Evolutionary conservation across 139 green algal species (phyloP), one percentile per base, ranked within the genome.

Genomic region (Micractinium conductrix): DNA sequence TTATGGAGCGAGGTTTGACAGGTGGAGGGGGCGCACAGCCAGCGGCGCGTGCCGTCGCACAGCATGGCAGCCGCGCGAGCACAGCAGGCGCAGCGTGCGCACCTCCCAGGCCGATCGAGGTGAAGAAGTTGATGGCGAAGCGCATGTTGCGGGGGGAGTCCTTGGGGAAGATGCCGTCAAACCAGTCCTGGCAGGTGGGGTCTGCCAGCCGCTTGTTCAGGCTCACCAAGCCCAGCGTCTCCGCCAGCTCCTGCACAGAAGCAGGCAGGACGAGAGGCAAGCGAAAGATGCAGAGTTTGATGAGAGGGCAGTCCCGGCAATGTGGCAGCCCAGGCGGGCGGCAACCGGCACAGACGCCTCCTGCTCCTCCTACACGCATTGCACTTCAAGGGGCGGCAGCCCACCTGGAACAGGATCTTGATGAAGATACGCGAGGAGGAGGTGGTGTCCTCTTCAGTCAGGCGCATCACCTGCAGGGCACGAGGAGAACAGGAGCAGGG

Each of bases 81-180:
- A 24, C 70, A 69, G 58, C 58, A 74, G 10, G 21, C 16, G 40
- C 43, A 60, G 72, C 43, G 69, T 17, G n/a, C 80, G n/a, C 70
- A 86, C 81, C 87, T 33, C 97, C 97, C 75, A 99, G 94, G 38
- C 97, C 97, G 85, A 99, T 99, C 55, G 94, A 98, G 28, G 97
- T 99, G 93, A 99, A 99, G 90, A 99, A 99, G 92, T 99, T 99
- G 94, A 99, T 99, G 88, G 94, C 83, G 91, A 99, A 99, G 78
- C 97, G 92, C 92, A 98, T 96, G 93, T 99, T 96, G 65, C 90
- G 89, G n/a, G 93, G 85, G 28, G 84, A 89, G 89, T 93, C 91
- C 42, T 92, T 92, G 28, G 97, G 97, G 91, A 99, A 99, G n/a
- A 99, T 82, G 70, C 96, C 96, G 2, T 82, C 85, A 83, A 96